phyloP scores from a whole-genome alignment of 2,329 filamentous ascomycete species.

The Pyrenophora tritici-repentis region DNA sequence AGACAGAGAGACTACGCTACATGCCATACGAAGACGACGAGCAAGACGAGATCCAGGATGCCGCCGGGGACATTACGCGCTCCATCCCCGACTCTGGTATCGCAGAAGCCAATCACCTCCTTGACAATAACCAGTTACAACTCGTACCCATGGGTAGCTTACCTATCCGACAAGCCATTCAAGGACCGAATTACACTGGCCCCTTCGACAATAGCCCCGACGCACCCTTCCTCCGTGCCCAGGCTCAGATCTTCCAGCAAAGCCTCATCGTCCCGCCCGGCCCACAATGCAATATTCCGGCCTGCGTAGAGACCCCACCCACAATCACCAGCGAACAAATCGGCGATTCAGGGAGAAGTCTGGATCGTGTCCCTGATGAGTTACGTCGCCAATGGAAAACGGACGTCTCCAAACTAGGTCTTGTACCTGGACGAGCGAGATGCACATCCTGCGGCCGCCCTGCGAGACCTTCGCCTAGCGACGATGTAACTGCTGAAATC shows the following conservation, averaged over 20 bases:
- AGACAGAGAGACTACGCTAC: constrained; percentile 38
- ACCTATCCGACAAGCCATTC: constrained; percentile 52
- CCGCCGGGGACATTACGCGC: background rate
- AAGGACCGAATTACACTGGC: constrained; percentile 51
- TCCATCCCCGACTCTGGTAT: constrained; percentile 32
- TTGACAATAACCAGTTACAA: constrained; percentile 43
- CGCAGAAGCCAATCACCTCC: constrained; percentile 30
- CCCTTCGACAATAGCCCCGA: constrained; percentile 42
- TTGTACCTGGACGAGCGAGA: constrained; percentile 35
- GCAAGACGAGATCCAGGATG: background rate
- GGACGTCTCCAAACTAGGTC: background rate
- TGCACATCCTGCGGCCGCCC: constrained; percentile 43
- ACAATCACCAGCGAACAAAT: constrained; percentile 45
- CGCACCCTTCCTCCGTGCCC: constrained; percentile 29
- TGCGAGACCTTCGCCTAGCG: constrained; percentile 25
- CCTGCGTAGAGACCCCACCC: constrained; percentile 39
- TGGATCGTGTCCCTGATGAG: constrained; percentile 50
- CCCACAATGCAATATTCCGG: constrained; percentile 30
- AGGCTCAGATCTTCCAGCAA: constrained; percentile 43
- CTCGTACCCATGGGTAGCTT: constrained; percentile 48
- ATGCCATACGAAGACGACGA: constrained; percentile 26
- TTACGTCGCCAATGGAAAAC: constrained; percentile 38
- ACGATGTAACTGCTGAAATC: background rate
- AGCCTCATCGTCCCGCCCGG: constrained; percentile 20
- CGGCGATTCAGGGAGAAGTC: constrained; percentile 48